Conservation (phyloP, 2,329 filamentous ascomycete genomes). For the Ceratocystis eucalypticola region DNA sequence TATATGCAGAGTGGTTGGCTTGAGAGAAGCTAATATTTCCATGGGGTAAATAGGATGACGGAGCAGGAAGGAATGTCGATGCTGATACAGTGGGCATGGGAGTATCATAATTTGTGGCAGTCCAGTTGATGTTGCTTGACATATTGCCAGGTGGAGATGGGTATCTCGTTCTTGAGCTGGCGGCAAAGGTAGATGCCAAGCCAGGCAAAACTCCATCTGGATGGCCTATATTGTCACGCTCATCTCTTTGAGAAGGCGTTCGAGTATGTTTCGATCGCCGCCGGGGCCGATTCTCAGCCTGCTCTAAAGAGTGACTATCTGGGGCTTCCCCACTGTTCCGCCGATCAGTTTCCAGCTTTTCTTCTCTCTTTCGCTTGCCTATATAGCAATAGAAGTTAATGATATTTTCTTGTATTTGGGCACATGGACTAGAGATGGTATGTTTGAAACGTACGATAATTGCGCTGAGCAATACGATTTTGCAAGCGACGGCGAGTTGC, state of each 20-base stretch:
- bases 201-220: neutral
- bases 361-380: constrained; percentile 16
- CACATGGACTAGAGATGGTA: constrained; percentile 51
- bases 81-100: neutral
- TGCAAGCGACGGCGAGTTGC: constrained; percentile 74
- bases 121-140: neutral
- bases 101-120: neutral
- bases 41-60: neutral
- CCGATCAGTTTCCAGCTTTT: constrained; percentile 8
- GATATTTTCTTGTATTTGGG: neutral
- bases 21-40: neutral
- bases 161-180: constrained; percentile 1
- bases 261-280: neutral
- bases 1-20: constrained; percentile 1
- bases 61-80: neutral
- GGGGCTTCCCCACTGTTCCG: neutral
- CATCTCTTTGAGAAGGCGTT: neutral
- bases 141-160: neutral
- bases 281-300: neutral
- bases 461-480: constrained; percentile 62
- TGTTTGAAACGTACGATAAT: constrained; percentile 48
- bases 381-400: neutral
- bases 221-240: neutral
- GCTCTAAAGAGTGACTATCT: neutral
- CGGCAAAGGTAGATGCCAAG: neutral